Percentiles rank a stretch among this genome's conserved stretches.
phyloP scores from a whole-genome alignment of 1,284 basidiomycete species.

The Cutaneotrichosporon cyanovorans region DNA sequence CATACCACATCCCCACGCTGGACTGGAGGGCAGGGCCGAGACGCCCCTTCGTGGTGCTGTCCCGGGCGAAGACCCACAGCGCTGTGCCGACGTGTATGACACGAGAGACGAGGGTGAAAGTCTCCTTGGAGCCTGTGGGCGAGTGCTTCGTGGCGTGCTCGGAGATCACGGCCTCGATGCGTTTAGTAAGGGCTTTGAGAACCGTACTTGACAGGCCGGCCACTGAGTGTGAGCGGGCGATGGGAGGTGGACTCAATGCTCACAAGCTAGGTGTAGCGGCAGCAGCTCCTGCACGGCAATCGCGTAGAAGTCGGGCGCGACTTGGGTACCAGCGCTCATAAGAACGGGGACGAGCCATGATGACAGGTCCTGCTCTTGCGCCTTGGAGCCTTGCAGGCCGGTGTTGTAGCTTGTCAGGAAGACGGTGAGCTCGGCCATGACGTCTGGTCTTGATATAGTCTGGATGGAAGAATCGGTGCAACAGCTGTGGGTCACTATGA shows the following conservation, averaged over 20 bases:
- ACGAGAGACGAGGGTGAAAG: constrained; percentile 33
- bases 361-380: constrained; percentile 40
- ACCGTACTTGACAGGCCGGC: constrained; percentile 33
- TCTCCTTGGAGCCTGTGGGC: constrained; percentile 21
- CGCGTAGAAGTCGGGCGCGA: constrained; percentile 67
- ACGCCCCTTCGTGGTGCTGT: constrained; percentile 26
- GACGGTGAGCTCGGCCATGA: constrained; percentile 37
- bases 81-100: constrained; percentile 41
- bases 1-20: constrained; percentile 40
- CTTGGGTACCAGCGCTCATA: constrained; percentile 20
- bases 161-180: constrained; percentile 39
- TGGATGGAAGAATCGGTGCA: too few species aligned
- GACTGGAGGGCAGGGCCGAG: constrained; percentile 29
- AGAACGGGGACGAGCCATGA: constrained; percentile 45
- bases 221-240: constrained; percentile 19
- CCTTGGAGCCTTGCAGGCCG: constrained; percentile 41
- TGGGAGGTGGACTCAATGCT: constrained; percentile 13
- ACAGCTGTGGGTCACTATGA: too few species aligned
- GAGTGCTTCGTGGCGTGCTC: constrained; percentile 36
- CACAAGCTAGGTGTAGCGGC: constrained; percentile 43
- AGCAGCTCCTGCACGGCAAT: constrained; percentile 96
- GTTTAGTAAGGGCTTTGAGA: constrained; percentile 30
- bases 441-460: too few species aligned
- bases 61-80: constrained; percentile 43
- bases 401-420: constrained; percentile 47